These are phyloP conservation scores for Ceratobasidium sp. DNA, from an alignment of 1,284 basidiomycete genomes.

Conservation along the genomic window DNA sequence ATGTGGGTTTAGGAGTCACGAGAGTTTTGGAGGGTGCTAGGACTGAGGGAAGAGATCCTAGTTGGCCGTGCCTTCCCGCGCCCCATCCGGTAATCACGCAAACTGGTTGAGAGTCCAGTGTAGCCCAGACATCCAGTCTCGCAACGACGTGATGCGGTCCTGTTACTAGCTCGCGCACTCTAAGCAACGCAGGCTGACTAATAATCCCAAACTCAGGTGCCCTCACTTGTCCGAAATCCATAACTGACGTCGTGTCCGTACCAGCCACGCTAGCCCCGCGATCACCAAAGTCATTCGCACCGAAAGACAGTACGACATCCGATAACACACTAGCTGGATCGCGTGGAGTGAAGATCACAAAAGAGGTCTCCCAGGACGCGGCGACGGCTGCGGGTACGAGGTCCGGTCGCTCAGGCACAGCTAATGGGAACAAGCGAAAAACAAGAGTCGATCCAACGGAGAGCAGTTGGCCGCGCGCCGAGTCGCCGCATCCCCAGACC, in stretches of 20 bases:
- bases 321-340: slow-evolving; percentile 48
- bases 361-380: slow-evolving; percentile 85
- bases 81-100: slow-evolving; percentile 80
- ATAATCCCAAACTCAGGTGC: slow-evolving; percentile 7
- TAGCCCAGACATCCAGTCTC: slow-evolving; percentile 52
- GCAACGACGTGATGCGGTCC: slow-evolving; percentile 79
- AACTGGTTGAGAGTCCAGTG: slow-evolving; percentile 5
- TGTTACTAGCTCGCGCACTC: slow-evolving; percentile 59
- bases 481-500: slow-evolving; percentile 77
- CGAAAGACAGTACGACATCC: slow-evolving; percentile 81
- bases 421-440: slow-evolving; percentile 10
- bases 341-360: slow-evolving; percentile 64
- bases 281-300: slow-evolving; percentile 84
- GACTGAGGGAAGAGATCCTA: slow-evolving; percentile 58
- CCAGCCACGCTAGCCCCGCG: slow-evolving; percentile 59
- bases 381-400: slow-evolving; percentile 57
- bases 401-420: neutral
- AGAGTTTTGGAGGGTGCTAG: slow-evolving; percentile 40
- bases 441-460: slow-evolving; percentile 6
- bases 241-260: slow-evolving; percentile 45
- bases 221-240: slow-evolving; percentile 45
- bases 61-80: slow-evolving; percentile 80
- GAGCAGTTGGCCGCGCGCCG: slow-evolving; percentile 9
- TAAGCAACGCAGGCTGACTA: slow-evolving; percentile 4
- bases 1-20: slow-evolving; percentile 42